Base-by-base conservation (phyloP, 805 yeast genomes). In the Candida stauntonica region DNA sequence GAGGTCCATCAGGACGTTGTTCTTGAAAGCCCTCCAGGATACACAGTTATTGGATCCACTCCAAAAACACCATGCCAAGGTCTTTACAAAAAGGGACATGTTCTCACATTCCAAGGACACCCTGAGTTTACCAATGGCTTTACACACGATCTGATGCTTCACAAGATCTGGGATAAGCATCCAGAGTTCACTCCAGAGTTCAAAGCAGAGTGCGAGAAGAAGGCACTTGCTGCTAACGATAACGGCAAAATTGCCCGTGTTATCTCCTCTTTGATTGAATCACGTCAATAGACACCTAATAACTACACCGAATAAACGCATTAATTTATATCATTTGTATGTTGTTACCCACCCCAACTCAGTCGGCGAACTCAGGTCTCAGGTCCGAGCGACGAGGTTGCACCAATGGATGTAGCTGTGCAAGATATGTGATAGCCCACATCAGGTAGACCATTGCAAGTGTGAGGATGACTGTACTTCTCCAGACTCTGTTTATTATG, bases 351-450 rank as follows among this genome's bases (percentile, higher is more conserved):
- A n/a, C n/a, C n/a, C n/a, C 17, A 15, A 5, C 21, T 35, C 29
- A 46, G 19, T 42, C 45, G 14, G 43, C 38, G 38, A 47, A 77
- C 61, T 88, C 96, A 8, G 94, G 95, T 66, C 96, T 80, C 60
- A 88, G 65, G 56, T 89, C 96, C 2, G 94, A 77, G 54, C 97
- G 78, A 60, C 83, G 84, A 29, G 97, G 97, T 30, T 77, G 87
- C 42, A 86, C 95, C 55, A 89, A 70, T 6, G 97, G 97, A 63
- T 89, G 96, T 42, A 89, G 68, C 60, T 89, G 97, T 26, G 68
- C 66, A 48, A 88, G 68, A 58, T 87, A 88, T 7, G 97, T 88
- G 54, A 88, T 80, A 23, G 96, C 97, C 94, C 94, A 85, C 89
- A 85, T 81, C 56, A 85, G 67, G 60, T 73, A 85, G 66, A 85